Percentiles rank a stretch among this genome's conserved stretches.
phyloP scores from a whole-genome alignment of 2,329 filamentous ascomycete species.

The Chaetothyriales sp. region DNA sequence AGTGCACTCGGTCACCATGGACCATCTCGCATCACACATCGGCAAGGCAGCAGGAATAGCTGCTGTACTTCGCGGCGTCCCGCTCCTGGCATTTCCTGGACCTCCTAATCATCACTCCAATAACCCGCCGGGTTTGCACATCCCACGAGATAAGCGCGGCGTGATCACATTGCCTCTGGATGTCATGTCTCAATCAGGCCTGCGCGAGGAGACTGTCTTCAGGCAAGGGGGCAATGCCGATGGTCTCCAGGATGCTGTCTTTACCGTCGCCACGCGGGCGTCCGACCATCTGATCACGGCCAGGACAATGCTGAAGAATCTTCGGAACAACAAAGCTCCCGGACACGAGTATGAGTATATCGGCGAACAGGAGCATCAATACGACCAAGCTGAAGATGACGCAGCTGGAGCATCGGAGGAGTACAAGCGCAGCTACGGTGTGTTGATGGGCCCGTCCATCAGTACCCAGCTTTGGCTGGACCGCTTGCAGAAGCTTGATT shows the following conservation, averaged over 20 bases:
- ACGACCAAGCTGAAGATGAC: slow-evolving; percentile 35
- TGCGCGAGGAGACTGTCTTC: slow-evolving; percentile 82
- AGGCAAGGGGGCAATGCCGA: slow-evolving; percentile 61
- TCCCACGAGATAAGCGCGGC: slow-evolving; percentile 36
- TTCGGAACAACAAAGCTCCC: slow-evolving; percentile 56
- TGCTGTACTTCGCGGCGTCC: slow-evolving; percentile 72
- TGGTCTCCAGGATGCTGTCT: slow-evolving; percentile 77
- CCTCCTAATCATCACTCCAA: slow-evolving; percentile 40
- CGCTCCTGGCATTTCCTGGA: slow-evolving; percentile 67
- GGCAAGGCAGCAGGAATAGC: slow-evolving; percentile 86
- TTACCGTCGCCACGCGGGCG: slow-evolving; percentile 78
- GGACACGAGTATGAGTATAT: slow-evolving; percentile 84
- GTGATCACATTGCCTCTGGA: slow-evolving; percentile 72
- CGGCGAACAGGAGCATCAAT: slow-evolving; percentile 53
- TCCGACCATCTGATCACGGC: slow-evolving; percentile 94
- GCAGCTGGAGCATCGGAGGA: slow-evolving; percentile 35
- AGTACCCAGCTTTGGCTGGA: slow-evolving; percentile 65
- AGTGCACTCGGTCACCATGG: slow-evolving; percentile 65
- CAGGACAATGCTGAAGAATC: slow-evolving; percentile 72
- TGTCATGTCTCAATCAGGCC: slow-evolving; percentile 65
- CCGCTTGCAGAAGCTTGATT: slow-evolving; percentile 62
- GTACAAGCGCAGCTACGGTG: slow-evolving; percentile 41
- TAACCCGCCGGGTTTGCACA: slow-evolving; percentile 30
- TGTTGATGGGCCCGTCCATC: slow-evolving; percentile 59
- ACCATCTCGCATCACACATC: slow-evolving; percentile 88